phyloP scores from a whole-genome alignment of 2,329 filamentous ascomycete species.

The Hirsutella rhossiliensis region DNA sequence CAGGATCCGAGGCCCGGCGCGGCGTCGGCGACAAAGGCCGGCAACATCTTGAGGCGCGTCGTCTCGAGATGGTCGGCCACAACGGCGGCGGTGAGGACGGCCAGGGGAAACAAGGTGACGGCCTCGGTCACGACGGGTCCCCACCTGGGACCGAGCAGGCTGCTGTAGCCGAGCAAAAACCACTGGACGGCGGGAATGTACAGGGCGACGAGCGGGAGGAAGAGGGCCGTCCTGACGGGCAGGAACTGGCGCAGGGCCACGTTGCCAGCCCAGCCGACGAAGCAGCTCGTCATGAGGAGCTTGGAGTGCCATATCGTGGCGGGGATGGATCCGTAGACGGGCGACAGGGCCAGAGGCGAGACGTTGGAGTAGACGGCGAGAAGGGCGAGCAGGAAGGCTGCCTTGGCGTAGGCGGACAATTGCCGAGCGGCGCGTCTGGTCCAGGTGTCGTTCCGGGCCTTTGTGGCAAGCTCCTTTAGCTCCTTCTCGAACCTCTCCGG shows the following conservation, averaged over 20 bases:
- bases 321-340: conserved; percentile 80
- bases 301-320: conserved; percentile 59
- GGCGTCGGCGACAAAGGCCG: conserved; percentile 48
- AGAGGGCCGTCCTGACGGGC: conserved; percentile 33
- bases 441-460: conserved; percentile 21
- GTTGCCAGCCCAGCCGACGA: conserved; percentile 62
- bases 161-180: conserved; percentile 56
- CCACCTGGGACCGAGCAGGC: conserved; percentile 49
- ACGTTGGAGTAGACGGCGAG: conserved; percentile 53
- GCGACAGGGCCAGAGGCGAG: conserved; percentile 67
- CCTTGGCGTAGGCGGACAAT: conserved; percentile 23
- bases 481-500: conserved; percentile 43
- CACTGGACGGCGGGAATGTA: conserved; percentile 65
- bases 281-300: conserved; percentile 52
- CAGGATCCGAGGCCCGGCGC: conserved; percentile 55
- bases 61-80: conserved; percentile 54
- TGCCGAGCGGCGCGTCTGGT: conserved; percentile 23
- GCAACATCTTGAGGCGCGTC: conserved; percentile 41
- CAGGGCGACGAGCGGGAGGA: conserved; percentile 62
- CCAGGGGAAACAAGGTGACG: conserved; percentile 58
- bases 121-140: conserved; percentile 68
- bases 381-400: conserved; percentile 16
- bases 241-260: conserved; percentile 34
- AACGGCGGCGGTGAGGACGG: conserved; percentile 50
- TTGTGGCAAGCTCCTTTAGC: conserved; percentile 36